Base-by-base conservation (phyloP, 768 basidiomycete genomes). In the Phanerodontia chrysosporium region DNA sequence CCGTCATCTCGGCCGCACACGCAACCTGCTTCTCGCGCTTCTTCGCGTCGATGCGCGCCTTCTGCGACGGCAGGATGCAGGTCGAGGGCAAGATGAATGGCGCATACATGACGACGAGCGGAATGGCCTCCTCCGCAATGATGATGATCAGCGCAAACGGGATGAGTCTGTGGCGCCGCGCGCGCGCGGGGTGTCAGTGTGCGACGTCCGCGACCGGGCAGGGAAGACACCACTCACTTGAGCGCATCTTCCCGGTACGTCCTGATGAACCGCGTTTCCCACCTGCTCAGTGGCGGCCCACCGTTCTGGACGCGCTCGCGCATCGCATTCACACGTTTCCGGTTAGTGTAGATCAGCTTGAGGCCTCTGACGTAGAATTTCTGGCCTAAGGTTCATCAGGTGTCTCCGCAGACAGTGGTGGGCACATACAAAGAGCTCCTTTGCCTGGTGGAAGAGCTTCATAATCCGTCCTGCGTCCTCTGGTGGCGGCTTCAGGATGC, bases 291-390 rank as follows among this genome's bases (percentile, higher is more conserved):
- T 8, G 83, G 79, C 8, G 75, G 69, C 9, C 89, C 90, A 3
- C 87, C 90, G 3, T 75, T 70, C 60, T 74, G 74, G 24, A 86
- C 75, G 36, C 91, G 82, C 6, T 76, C 73, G 22, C 70, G 74
- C 51, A 94, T 89, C 10, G 72, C 75, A 5, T 73, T 70, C 18
- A 79, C 83, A 44, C 83, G 78, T 63, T 75, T 76, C 16, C 83
- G 78, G 61, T 92, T 82, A 35, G 78, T 77, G 66, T 83, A 81
- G 62, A 94, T 84, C 59, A 88, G 77, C 71, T 86, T 90, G 58
- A 89, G 75, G 27, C 91, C 92, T 35, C 83, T 78, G 66, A 77
- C 86, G 73, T 95, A 95, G 72, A 95, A 95, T 87, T 92, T 92
- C 87, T 70, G 28, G 3, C 21, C 22, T 18, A 35, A 7, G 18